Evolutionary conservation across 805 yeast species (phyloP), one percentile per base, ranked within the genome.

Genomic region (Candida endomychidarum): DNA sequence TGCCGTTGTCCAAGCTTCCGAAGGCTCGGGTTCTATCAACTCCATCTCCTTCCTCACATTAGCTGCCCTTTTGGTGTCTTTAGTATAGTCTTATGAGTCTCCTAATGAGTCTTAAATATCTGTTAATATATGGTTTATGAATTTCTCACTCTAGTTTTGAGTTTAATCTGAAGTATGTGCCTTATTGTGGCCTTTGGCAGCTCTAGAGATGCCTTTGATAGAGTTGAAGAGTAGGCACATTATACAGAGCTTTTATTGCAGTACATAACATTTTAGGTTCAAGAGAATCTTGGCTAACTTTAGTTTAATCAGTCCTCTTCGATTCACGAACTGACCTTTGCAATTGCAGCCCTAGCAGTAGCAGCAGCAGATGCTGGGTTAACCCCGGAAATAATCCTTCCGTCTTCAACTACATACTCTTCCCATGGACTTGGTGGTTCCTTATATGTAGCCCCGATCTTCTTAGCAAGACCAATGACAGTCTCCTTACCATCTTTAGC

Each of bases 321-420:
- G n/a, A n/a, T n/a, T n/a, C n/a, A n/a, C n/a, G n/a, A n/a, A n/a
- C n/a, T n/a, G n/a, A n/a, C n/a, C n/a, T n/a, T n/a, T n/a, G 34
- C 24, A 20, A 68, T 41, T 18, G 70, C 65, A 42, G 62, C 64
- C 38, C 54, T 56, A 26, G 83, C 83, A 30, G 79, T 71, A 5
- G 70, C 64, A 9, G 51, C 42, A 9, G 82, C 81, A 32, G 78
- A 70, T 14, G 75, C 77, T 16, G 86, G 86, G 61, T 81, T 81
- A 17, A 73, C 76, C 34, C 87, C 87, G n/a, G 84, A 74, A 28
- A 81, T 77, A 29, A 81, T 38, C 50, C 74, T 74, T 19, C 81
- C 83, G 52, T 81, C 86, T 19, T 62, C 60, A 30, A 78, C 65
- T 12, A 74, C 54, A 49, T 62, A 77, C 30, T 69, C 75, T 28